Conservation (phyloP, 129 eudicot genomes). For the Cynara cardunculus region DNA sequence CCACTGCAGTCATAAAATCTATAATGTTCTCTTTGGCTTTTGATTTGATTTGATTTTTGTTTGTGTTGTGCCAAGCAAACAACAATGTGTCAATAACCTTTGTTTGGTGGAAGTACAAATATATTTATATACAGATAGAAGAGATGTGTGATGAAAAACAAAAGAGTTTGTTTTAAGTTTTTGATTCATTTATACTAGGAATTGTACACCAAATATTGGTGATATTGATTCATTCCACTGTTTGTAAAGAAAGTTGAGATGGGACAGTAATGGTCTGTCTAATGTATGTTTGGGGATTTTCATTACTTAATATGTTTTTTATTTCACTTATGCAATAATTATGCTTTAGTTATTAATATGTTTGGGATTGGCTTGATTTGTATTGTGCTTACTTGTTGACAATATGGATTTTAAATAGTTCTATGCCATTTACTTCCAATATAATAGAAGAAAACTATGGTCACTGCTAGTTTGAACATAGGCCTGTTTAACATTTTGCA, state of each 20-base stretch:
- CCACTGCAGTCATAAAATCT: not conserved
- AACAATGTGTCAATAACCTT: not conserved
- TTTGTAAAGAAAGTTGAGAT: not conserved
- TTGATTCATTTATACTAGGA: not conserved
- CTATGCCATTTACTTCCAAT: not conserved
- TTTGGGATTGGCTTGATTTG: not conserved
- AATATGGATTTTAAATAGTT: not conserved
- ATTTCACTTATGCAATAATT: not conserved
- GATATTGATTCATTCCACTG: not conserved
- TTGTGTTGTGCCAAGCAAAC: not conserved
- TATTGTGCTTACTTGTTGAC: not conserved
- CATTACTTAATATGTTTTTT: not conserved
- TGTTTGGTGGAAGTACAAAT: not conserved
- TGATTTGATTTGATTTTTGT: not conserved
- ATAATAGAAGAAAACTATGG: conserved; percentile 1
- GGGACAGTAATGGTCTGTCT: not conserved
- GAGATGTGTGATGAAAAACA: not conserved
- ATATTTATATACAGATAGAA: not conserved
- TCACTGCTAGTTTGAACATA: not conserved
- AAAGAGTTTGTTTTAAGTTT: not conserved
- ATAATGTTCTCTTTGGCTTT: not conserved
- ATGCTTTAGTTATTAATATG: not conserved
- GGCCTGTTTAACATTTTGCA: not conserved
- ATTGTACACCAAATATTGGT: not conserved
- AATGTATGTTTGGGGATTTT: not conserved